Percentiles rank a stretch among this genome's conserved stretches.
Evolutionary conservation across 306 rosid genomes (phyloP).

Genomic region (Lathyrus tuberosus): DNA sequence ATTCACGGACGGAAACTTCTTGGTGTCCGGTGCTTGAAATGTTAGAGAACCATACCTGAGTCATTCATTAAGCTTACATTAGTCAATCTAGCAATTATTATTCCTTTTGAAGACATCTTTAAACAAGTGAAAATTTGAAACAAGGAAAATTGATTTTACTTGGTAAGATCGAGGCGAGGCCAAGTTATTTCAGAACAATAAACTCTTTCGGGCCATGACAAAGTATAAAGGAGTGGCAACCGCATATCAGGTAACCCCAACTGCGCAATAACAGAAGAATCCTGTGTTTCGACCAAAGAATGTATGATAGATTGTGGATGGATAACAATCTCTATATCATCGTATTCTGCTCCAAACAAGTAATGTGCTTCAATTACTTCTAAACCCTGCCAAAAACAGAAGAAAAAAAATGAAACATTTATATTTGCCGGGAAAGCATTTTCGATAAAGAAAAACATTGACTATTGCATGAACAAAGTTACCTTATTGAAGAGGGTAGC

Average conservation of each 20-base stretch:
- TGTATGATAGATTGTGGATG: conserved; percentile 95
- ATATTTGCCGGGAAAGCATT: background rate
- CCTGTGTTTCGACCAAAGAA: conserved; percentile 93
- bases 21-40: conserved; percentile 73
- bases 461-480: background rate
- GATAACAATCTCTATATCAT: conserved; percentile 80
- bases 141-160: conserved; percentile 52
- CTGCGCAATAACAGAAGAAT: conserved; percentile 86
- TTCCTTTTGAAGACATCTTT: conserved; percentile 13
- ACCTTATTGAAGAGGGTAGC: conserved; percentile 97
- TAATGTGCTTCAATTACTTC: conserved; percentile 97
- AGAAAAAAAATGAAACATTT: background rate
- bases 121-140: conserved; percentile 2
- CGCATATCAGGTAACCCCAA: conserved; percentile 94
- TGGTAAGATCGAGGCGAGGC: conserved; percentile 92
- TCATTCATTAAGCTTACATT: background rate
- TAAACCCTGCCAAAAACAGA: conserved; percentile 59
- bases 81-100: background rate
- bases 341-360: conserved; percentile 83
- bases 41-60: conserved; percentile 87
- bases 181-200: conserved; percentile 83
- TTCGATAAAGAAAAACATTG: conserved; percentile 10
- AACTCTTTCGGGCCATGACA: conserved; percentile 91
- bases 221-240: conserved; percentile 75
- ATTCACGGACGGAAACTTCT: conserved; percentile 86